Percentiles rank a stretch among this genome's conserved stretches.
Conservation (phyloP, 257 asterid genomes). For the Solanum piurae region DNA sequence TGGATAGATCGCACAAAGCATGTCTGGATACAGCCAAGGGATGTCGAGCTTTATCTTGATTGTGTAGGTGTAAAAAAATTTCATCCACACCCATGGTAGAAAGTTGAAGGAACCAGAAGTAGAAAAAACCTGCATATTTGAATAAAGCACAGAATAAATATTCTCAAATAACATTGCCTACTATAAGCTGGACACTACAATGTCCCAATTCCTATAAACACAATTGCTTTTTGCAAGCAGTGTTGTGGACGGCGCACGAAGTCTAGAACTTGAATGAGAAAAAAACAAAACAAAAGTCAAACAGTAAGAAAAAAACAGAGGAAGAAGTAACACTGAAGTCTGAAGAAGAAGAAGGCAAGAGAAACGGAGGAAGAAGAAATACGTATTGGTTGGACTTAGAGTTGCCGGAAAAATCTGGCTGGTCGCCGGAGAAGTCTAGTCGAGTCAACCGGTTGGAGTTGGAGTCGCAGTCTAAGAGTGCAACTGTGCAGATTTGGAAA, state of each 20-base stretch:
- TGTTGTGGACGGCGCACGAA: not conserved
- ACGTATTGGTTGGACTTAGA: not conserved
- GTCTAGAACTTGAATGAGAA: not conserved
- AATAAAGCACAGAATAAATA: not conserved
- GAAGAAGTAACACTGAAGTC: not conserved
- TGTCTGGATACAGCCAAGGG: slow-evolving; percentile 41
- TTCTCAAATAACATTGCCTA: not conserved
- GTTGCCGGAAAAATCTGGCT: not conserved
- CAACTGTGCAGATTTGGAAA: no score
- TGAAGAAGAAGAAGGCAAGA: not conserved
- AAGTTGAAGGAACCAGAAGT: slow-evolving; percentile 19
- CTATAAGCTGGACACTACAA: not conserved
- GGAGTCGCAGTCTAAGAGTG: not conserved
- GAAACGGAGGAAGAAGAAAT: not conserved
- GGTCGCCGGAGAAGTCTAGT: not conserved
- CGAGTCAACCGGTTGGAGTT: not conserved
- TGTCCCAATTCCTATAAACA: not conserved
- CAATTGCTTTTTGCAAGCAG: not conserved
- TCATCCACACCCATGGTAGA: slow-evolving; percentile 30
- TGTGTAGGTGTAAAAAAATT: slow-evolving; percentile 13
- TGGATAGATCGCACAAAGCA: slow-evolving; percentile 65
- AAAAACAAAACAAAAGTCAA: not conserved
- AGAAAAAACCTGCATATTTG: slow-evolving; percentile 2
- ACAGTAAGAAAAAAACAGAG: not conserved
- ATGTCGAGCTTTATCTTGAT: slow-evolving; percentile 6